Conservation (phyloP, 305 asterid species). For the Fraxinus platypoda region DNA sequence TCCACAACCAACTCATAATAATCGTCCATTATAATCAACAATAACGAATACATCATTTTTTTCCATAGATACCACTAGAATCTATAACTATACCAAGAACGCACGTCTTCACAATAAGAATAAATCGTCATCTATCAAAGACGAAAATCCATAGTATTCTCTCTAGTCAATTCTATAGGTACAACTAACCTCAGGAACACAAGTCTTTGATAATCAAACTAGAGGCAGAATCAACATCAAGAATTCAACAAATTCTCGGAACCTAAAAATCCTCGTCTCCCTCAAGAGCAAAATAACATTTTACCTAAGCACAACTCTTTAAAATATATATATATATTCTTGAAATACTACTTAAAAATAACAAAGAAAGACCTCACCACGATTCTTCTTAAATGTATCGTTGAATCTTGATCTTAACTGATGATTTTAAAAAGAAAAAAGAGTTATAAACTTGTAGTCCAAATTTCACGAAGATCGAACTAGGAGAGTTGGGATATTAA, state of each 20-base stretch:
- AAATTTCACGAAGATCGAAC: background rate
- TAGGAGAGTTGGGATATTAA: background rate
- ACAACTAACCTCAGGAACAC: background rate
- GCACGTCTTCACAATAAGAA: background rate
- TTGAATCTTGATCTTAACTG: background rate
- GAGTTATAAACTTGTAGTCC: background rate
- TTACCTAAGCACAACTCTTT: background rate
- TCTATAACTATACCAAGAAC: background rate
- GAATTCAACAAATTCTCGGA: background rate
- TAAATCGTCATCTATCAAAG: background rate
- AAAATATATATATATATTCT: background rate
- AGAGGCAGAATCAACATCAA: background rate
- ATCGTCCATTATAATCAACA: too few relatives aligned
- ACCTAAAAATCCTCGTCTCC: background rate
- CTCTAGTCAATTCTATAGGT: background rate
- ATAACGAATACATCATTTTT: too few relatives aligned
- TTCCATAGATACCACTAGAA: background rate
- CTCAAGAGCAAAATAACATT: background rate
- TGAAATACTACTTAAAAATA: background rate
- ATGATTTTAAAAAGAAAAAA: background rate
- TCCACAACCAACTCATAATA: background rate
- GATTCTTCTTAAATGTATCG: background rate
- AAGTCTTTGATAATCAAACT: background rate
- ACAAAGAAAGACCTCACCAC: background rate
- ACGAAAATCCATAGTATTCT: background rate